These are phyloP conservation scores for Xylaria nigripes DNA, from an alignment of 495 filamentous ascomycete species.

Conservation along the genomic window DNA sequence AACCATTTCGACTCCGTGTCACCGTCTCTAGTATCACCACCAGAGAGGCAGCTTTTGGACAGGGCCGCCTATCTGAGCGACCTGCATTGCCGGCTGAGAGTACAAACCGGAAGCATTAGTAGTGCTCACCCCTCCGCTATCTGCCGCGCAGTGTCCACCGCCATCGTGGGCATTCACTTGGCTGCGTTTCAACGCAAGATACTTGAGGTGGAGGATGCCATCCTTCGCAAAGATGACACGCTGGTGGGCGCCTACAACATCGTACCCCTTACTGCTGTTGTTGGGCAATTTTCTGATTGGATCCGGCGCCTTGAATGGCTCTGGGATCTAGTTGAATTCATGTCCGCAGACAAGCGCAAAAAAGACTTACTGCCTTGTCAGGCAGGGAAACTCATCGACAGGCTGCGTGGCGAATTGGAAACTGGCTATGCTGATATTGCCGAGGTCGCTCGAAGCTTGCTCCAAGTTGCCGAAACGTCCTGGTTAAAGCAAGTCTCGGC, in stretches of 20 bases:
- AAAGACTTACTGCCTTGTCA: conserved; percentile 32
- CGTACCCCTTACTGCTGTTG: conserved; percentile 78
- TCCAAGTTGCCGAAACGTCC: conserved; percentile 71
- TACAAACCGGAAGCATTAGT: conserved; percentile 54
- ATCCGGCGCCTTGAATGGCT: conserved; percentile 77
- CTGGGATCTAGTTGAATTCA: conserved; percentile 59
- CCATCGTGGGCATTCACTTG: conserved; percentile 66
- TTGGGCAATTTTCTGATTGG: conserved; percentile 79
- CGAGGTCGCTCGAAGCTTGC: conserved; percentile 58
- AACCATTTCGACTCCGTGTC: conserved; percentile 30
- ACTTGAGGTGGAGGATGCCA: conserved; percentile 68
- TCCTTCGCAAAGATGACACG: conserved; percentile 59
- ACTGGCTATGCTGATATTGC: conserved; percentile 89
- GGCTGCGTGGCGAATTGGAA: conserved; percentile 60
- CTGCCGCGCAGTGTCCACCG: conserved; percentile 79
- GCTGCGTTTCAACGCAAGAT: conserved; percentile 74
- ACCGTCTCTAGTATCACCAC: conserved; percentile 52
- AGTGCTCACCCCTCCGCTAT: conserved; percentile 65
- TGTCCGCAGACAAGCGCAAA: conserved; percentile 34
- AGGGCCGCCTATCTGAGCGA: conserved; percentile 67
- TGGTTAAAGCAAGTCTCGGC: conserved; percentile 86
- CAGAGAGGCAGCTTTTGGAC: conserved; percentile 72
- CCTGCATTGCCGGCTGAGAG: conserved; percentile 61
- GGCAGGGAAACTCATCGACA: conserved; percentile 61
- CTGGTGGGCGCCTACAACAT: conserved; percentile 86